Base-by-base conservation (phyloP, 129 eudicot species). In the Tagetes erecta region DNA sequence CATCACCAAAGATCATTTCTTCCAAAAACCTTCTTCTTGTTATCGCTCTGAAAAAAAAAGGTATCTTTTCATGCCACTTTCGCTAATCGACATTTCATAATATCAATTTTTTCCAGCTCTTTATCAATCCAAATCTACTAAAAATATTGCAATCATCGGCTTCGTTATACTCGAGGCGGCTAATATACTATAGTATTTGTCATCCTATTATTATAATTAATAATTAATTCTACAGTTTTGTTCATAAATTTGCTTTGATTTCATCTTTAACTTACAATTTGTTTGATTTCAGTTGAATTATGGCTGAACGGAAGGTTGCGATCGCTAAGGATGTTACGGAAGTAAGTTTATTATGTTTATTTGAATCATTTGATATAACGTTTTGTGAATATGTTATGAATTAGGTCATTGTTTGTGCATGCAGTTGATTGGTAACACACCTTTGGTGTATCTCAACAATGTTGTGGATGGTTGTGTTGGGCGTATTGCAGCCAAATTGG, bases 291-390 rank as follows among this genome's bases (percentile, higher is more conserved):
- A 45, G 63, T 27, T 11, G 10, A 7, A 8, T 9, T 34, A 90
- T 90, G 96, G 96, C 86, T 39, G 80, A 72, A 80, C 85, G 78
- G 64, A 90, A 77, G 83, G 33, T 59, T 68, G 83, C 80, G 50
- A 89, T 89, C 38, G 96, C 96, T 14, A 90, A 90, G 87, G 91
- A 90, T 81, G 89, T 90, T 73, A 90, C 96, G 6, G 91, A 90
- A 78, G 96, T 90, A 74, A 83, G 92, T 84, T 35, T 67, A 38
- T 35, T 67, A 38, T 13, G 37, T 73, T 6, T 55, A 8, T 31
- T 63, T 44, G 4, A 64, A 8, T 69, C 8, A 51, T 14, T 9
- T 60, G 31, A 4, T 13, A 2, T 10, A 8, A 12, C 5, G 73
- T 42, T 44, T 14, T 67, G 31, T 44, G 6, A 14, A 57, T 44